Evolutionary conservation across 257 asterid genomes (phyloP), one percentile per base, ranked within the genome.

Genomic region (Salvia rosmarinus): DNA sequence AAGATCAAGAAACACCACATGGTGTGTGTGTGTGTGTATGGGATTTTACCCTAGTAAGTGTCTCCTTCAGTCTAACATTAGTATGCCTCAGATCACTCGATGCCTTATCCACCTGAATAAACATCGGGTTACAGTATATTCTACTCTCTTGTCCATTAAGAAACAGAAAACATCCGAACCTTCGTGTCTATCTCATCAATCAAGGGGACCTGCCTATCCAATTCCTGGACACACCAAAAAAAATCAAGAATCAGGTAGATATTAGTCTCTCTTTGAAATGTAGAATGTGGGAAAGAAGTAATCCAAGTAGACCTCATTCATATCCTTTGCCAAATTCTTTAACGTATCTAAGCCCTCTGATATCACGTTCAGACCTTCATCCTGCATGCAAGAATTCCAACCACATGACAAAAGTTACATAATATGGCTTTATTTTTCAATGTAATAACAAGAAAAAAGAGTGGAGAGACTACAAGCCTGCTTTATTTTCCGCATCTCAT

Each of bases 201-300:
- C 78, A 94, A 63, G 3, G 98, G 96, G 72, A 89, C 96, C 85
- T 94, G 96, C 77, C 87, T 82, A 75, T 94, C 98, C 90, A 94
- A 71, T 86, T 94, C 98, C 96, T 90, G 76, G 46, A 72, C 28
- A 14, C 46, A 60, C 10, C n/a, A 42, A 69, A n/a, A n/a, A 40
- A 19, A 55, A 32, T 32, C 17, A 52, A 9, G 3, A 19, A 43
- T 17, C 3, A 1, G 4, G 54, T 9, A 56, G 3, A 61, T 66
- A 58, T 37, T 16, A 58, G 54, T 6, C 55, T 30, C n/a, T n/a
- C 5, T 4, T 39, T 49, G 37, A n/a, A 55, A 66, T 55, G 37
- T 28, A 13, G 59, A 66, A 49, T 39, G 9, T 35, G 50, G 40
- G 64, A 46, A 35, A 62, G 5, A 21, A 34, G 34, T 12, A 9